A percentile compares a stretch with the other conserved stretches of the same genome.
These are phyloP conservation scores for Trichophyton schoenleinii DNA, from an alignment of 2,329 filamentous ascomycete species.

Conservation along the genomic window DNA sequence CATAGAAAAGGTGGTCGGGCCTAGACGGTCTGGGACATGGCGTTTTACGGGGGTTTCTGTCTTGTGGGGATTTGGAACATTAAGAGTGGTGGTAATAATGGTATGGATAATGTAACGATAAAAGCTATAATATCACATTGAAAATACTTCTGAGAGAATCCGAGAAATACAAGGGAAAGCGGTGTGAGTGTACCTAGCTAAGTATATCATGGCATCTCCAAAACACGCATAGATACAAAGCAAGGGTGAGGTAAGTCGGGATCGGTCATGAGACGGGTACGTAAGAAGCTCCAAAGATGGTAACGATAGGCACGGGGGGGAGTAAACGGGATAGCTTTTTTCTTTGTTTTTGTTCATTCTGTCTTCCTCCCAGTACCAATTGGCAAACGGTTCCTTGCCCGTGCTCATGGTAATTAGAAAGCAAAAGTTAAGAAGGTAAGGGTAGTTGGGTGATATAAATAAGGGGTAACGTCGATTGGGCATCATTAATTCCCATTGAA, in stretches of 20 bases:
- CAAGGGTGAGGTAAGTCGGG: not conserved
- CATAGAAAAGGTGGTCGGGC: not conserved
- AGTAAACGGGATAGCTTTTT: not conserved
- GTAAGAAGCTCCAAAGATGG: not conserved
- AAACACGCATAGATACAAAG: not conserved
- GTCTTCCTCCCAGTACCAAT: not conserved
- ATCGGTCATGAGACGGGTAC: not conserved
- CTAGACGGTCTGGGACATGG: not conserved
- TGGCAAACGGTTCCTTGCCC: not conserved
- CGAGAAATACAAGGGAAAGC: not conserved
- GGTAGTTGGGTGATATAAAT: not conserved
- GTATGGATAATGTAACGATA: not conserved
- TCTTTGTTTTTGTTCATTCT: not conserved
- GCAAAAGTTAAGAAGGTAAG: not conserved
- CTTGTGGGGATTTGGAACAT: not conserved
- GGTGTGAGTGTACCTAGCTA: no score
- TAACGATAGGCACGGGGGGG: not conserved
- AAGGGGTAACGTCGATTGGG: not conserved
- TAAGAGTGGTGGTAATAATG: not conserved
- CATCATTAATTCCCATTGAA: not conserved
- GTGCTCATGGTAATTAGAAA: slow-evolving; percentile 3
- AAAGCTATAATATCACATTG: not conserved
- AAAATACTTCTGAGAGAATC: not conserved
- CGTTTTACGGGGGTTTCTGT: not conserved
- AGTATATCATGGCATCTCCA: no score